phyloP scores from a whole-genome alignment of 176 grass and related monocot species.

The Alopecurus myosuroides region DNA sequence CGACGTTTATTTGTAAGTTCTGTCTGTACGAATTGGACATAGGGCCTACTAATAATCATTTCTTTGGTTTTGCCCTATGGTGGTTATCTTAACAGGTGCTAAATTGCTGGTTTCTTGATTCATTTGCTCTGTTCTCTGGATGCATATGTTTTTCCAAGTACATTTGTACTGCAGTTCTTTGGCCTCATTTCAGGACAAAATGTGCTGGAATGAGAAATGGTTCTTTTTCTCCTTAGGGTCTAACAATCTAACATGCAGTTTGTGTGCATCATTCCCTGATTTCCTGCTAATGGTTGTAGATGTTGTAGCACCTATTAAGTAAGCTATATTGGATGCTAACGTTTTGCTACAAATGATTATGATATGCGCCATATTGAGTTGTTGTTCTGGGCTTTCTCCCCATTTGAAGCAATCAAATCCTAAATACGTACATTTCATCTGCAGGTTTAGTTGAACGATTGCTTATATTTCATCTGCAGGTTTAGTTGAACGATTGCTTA shows the following conservation, averaged over 20 bases:
- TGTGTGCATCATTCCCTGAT: neutral
- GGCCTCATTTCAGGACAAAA: neutral
- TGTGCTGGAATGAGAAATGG: neutral
- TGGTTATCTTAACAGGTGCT: neutral
- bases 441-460: slow-evolving; percentile 53
- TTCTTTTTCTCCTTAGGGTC: neutral
- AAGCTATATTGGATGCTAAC: neutral
- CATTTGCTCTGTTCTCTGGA: neutral
- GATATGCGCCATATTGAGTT: neutral
- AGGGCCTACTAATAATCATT: slow-evolving; percentile 9
- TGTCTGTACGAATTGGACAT: neutral
- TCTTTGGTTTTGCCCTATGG: neutral
- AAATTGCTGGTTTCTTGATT: neutral
- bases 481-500: slow-evolving; percentile 43
- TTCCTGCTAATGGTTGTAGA: slow-evolving; percentile 9
- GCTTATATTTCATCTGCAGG: slow-evolving; percentile 52
- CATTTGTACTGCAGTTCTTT: neutral
- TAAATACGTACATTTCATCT: slow-evolving; percentile 27
- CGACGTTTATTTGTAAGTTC: neutral
- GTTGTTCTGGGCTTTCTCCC: neutral
- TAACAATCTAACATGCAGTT: neutral
- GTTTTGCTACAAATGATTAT: slow-evolving; percentile 15
- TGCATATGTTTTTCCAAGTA: neutral
- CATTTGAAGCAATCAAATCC: slow-evolving; percentile 11
- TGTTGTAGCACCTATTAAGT: neutral